Conservation (phyloP, 2,329 filamentous ascomycete genomes). For the Lasiodiplodia sp. region DNA sequence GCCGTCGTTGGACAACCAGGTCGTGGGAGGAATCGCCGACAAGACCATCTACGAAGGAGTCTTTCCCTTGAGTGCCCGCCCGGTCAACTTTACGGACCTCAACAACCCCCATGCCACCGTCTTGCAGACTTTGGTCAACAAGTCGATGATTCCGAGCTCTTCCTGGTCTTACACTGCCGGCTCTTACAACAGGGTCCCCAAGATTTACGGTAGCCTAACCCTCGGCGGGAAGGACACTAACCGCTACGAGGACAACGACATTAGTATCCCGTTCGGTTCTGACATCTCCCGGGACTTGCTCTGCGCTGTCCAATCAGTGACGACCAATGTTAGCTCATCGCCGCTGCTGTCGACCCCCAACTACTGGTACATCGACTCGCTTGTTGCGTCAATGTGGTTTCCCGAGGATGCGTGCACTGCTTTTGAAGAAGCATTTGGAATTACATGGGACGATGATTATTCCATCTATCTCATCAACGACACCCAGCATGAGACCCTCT, state of each 20-base stretch:
- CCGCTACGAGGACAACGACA: slow-evolving; percentile 40
- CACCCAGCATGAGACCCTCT: slow-evolving; percentile 41
- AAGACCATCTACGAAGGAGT: slow-evolving; percentile 48
- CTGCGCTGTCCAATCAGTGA: slow-evolving; percentile 38
- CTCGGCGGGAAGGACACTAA: slow-evolving; percentile 50
- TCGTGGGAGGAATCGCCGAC: slow-evolving; percentile 46
- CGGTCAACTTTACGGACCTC: slow-evolving; percentile 49
- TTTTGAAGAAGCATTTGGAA: slow-evolving; percentile 49
- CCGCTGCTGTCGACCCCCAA: slow-evolving; percentile 41
- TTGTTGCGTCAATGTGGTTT: slow-evolving; percentile 51
- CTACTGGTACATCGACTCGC: slow-evolving; percentile 46
- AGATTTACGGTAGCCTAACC: slow-evolving; percentile 43
- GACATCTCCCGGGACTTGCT: slow-evolving; percentile 41
- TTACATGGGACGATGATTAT: slow-evolving; percentile 44
- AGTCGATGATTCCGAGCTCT: slow-evolving; percentile 44
- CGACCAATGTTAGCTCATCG: slow-evolving; percentile 40
- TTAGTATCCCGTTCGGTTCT: slow-evolving; percentile 39
- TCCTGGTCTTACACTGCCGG: slow-evolving; percentile 54
- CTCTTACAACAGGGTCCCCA: slow-evolving; percentile 40
- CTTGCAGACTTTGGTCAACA: slow-evolving; percentile 40
- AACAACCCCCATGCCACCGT: slow-evolving; percentile 43
- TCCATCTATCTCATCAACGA: slow-evolving; percentile 50
- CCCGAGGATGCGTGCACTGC: slow-evolving; percentile 42
- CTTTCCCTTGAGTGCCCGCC: slow-evolving; percentile 47
- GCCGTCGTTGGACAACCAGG: slow-evolving; percentile 41